A percentile compares a stretch with the other conserved stretches of the same genome.
Conservation (phyloP, 352 stramenopile genomes). For the Phytophthora uliginosa region DNA sequence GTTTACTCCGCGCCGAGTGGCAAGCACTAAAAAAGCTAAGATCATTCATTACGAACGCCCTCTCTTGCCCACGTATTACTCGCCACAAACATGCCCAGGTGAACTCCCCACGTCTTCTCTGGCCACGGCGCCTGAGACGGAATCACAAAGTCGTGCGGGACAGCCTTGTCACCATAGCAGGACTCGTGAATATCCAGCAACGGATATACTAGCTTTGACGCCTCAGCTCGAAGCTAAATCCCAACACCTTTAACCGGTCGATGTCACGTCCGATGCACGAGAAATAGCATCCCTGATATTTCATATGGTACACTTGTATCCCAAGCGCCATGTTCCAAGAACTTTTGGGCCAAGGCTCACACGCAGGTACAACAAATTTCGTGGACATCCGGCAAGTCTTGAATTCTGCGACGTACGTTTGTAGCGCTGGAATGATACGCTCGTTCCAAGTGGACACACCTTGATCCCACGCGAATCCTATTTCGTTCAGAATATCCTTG, state of each 20-base stretch:
- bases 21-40: too few relatives aligned
- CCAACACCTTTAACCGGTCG: constrained; percentile 24
- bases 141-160: constrained; percentile 39
- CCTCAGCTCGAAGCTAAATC: constrained; percentile 30
- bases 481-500: not conserved
- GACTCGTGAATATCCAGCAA: not conserved
- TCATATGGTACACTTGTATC: constrained; percentile 22
- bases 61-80: not conserved
- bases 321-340: constrained; percentile 40
- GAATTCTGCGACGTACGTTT: not conserved
- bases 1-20: too few relatives aligned
- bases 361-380: not conserved
- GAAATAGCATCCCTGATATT: constrained; percentile 37
- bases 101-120: constrained; percentile 49
- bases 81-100: constrained; percentile 5
- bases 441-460: not conserved
- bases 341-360: not conserved
- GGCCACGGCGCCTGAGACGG: not conserved
- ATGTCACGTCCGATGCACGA: constrained; percentile 33
- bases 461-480: not conserved
- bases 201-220: not conserved
- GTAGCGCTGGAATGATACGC: not conserved
- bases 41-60: too few relatives aligned
- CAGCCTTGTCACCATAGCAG: not conserved
- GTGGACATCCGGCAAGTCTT: not conserved